These are phyloP conservation scores for Haplosporangium sp. DNA, from an alignment of 371 early-diverging fungal species.

Conservation along the genomic window DNA sequence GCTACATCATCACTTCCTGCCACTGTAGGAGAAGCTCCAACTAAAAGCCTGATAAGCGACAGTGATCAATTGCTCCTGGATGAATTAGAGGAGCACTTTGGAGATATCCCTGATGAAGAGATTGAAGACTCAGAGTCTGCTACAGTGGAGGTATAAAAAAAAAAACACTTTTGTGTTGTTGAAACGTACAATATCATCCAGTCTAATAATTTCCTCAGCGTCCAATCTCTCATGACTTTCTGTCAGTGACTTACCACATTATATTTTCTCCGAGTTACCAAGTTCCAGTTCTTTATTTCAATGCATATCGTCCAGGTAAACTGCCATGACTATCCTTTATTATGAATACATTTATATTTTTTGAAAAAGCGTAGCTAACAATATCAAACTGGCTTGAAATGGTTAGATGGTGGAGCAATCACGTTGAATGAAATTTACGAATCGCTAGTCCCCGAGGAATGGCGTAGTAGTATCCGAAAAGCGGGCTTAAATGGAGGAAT, in stretches of 20 bases:
- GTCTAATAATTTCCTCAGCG: neutral
- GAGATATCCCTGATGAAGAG: conserved; percentile 19
- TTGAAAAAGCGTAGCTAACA: too few species aligned
- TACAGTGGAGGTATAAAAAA: neutral
- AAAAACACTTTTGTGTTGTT: neutral
- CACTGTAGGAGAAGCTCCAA: neutral
- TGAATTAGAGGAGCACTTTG: conserved; percentile 24
- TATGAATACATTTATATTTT: too few species aligned
- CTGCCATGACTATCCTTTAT: too few species aligned
- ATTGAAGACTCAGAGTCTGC: neutral
- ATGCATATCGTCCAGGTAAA: conserved; percentile 61
- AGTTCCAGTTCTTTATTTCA: conserved; percentile 80
- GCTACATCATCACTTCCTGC: neutral
- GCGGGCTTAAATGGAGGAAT: conserved; percentile 55
- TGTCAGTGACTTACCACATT: conserved; percentile 72
- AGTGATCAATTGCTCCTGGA: conserved; percentile 29
- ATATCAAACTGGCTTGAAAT: too few species aligned
- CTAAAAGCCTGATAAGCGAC: neutral
- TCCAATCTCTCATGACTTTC: conserved; percentile 13
- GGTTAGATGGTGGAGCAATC: conserved; percentile 60
- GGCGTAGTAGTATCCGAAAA: conserved; percentile 38
- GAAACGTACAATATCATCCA: neutral
- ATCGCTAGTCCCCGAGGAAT: conserved; percentile 58
- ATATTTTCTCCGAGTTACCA: conserved; percentile 76
- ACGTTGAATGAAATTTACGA: conserved; percentile 62